phyloP scores from a whole-genome alignment of 1,284 basidiomycete genomes.

The Papiliotrema laurentii region DNA sequence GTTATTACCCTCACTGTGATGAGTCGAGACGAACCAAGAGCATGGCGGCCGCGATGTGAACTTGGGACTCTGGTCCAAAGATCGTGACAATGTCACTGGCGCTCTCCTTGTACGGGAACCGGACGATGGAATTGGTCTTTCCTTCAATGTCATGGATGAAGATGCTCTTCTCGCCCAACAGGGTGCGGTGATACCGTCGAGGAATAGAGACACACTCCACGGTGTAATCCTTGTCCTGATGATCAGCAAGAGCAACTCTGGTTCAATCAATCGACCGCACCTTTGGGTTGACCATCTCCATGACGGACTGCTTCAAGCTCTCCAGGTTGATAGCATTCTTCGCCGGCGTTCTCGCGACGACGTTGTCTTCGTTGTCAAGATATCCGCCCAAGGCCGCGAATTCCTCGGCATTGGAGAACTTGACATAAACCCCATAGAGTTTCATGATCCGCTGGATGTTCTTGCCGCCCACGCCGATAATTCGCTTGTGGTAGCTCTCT shows the following conservation, averaged over 20 bases:
- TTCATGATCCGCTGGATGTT: constrained; percentile 99
- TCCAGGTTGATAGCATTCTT: constrained; percentile 97
- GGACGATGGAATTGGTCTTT: constrained; percentile 90
- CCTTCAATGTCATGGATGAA: constrained; percentile 96
- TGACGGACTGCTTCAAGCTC: constrained; percentile 90
- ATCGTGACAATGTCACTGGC: constrained; percentile 76
- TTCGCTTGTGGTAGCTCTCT: constrained; percentile 97
- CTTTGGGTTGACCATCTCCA: constrained; percentile 97
- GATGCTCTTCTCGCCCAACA: constrained; percentile 92
- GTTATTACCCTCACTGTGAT: neutral
- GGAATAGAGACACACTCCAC: constrained; percentile 90
- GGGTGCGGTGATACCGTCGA: constrained; percentile 86
- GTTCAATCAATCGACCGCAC: constrained; percentile 54
- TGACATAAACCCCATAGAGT: constrained; percentile 98
- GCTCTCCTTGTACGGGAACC: constrained; percentile 93
- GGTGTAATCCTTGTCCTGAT: constrained; percentile 91
- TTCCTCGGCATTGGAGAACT: constrained; percentile 98
- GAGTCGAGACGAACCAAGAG: constrained; percentile 53
- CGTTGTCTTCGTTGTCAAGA: constrained; percentile 97
- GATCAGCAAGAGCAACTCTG: neutral
- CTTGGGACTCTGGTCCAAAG: constrained; percentile 94
- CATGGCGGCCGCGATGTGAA: constrained; percentile 95
- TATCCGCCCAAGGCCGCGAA: constrained; percentile 93
- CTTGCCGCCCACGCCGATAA: constrained; percentile 96
- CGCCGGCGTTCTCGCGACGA: constrained; percentile 91